Percentiles rank a stretch among this genome's conserved stretches.
Evolutionary conservation across 257 asterid genomes (phyloP).

Genomic region (Schizonepeta tenuifolia): DNA sequence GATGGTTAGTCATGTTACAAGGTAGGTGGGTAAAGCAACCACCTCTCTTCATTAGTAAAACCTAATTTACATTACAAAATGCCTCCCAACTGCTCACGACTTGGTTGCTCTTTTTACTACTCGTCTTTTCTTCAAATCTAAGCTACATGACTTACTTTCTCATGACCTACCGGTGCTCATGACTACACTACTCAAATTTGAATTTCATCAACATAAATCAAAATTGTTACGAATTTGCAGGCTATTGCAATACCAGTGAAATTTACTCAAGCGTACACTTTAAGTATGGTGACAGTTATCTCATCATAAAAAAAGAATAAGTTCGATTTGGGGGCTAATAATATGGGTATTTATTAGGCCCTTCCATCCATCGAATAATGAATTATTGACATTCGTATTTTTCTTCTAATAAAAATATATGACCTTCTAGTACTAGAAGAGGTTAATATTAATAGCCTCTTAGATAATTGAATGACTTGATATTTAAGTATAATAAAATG

Average conservation of each 20-base stretch:
- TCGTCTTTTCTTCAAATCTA: conserved; percentile 38
- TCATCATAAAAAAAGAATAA: no score
- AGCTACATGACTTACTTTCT: conserved; percentile 32
- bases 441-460: background rate
- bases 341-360: background rate
- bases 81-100: conserved; percentile 34
- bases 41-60: conserved; percentile 36
- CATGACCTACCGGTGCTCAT: no score
- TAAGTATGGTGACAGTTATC: no score
- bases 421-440: background rate
- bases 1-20: conserved; percentile 36
- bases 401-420: background rate
- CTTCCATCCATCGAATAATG: background rate
- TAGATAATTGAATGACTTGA: background rate
- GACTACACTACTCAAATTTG: no score
- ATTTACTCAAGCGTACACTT: no score
- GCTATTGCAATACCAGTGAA: no score
- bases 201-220: no score
- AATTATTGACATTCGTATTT: background rate
- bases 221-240: no score
- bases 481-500: background rate
- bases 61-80: conserved; percentile 25
- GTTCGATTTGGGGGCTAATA: no score
- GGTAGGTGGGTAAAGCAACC: conserved; percentile 46
- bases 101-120: conserved; percentile 20